These are phyloP conservation scores for Climacium dendroides DNA, from an alignment of 225 moss, liverwort and hornwort species.

Conservation along the genomic window DNA sequence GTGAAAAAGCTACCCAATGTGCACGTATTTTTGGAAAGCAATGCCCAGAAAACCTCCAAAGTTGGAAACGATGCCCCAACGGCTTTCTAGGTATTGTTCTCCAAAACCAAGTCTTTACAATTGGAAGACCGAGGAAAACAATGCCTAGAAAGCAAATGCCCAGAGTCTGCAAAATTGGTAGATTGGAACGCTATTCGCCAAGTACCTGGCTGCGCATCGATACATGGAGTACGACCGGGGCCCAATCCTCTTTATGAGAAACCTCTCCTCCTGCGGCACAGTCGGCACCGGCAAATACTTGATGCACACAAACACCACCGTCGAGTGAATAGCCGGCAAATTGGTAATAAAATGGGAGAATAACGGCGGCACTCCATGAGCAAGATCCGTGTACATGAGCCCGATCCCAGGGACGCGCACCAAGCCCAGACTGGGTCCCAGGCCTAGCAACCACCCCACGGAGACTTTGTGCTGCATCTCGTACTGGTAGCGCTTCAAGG, in stretches of 20 bases:
- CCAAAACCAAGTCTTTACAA: neutral
- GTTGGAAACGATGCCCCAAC: neutral
- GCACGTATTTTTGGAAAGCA: neutral
- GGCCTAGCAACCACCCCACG: conserved; percentile 80
- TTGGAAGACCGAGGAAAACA: neutral
- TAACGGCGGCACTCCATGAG: conserved; percentile 76
- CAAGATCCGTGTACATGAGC: conserved; percentile 83
- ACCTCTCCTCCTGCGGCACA: conserved; percentile 60
- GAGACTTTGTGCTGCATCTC: conserved; percentile 92
- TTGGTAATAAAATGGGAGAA: conserved; percentile 97
- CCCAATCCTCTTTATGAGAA: conserved; percentile 69
- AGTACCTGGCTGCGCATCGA: conserved; percentile 77
- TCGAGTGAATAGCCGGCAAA: conserved; percentile 87
- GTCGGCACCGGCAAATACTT: conserved; percentile 78
- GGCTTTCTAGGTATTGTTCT: neutral
- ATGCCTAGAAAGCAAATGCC: neutral
- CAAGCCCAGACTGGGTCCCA: conserved; percentile 67
- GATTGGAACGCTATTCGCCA: neutral
- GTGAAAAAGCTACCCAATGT: neutral
- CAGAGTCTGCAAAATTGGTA: neutral
- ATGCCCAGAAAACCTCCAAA: neutral
- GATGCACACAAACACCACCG: conserved; percentile 76
- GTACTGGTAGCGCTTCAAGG: conserved; percentile 68
- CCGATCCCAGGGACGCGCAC: conserved; percentile 92
- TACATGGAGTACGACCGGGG: conserved; percentile 70